Percentiles rank a stretch among this genome's conserved stretches.
phyloP scores from a whole-genome alignment of 192 early-diverging fungal species.

The Podila clonocystis region DNA sequence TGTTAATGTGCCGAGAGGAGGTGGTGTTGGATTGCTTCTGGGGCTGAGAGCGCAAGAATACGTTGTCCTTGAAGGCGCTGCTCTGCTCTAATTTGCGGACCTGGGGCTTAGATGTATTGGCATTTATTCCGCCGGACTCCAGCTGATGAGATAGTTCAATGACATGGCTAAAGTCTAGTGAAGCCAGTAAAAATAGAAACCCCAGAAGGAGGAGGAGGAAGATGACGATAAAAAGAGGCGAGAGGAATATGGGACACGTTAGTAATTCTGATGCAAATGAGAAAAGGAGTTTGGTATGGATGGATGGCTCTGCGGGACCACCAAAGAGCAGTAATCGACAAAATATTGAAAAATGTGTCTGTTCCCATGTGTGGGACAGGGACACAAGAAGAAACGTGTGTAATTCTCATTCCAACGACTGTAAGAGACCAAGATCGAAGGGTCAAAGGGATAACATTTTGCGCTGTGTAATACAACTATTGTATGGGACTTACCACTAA shows the following conservation, averaged over 20 bases:
- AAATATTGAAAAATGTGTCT: no score
- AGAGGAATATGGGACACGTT: neutral
- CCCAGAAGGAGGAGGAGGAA: neutral
- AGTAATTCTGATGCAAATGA: neutral
- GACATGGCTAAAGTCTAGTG: conserved; percentile 20
- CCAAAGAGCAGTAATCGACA: no score
- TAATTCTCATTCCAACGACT: no score
- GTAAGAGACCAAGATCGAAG: no score
- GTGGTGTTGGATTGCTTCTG: neutral
- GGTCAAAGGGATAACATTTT: no score
- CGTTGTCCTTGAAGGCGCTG: conserved; percentile 36
- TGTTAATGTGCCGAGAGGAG: neutral
- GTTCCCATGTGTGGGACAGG: no score
- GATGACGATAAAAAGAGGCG: neutral
- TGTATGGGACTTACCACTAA: conserved; percentile 15
- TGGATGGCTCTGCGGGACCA: no score
- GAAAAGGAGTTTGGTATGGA: neutral
- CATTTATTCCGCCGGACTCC: conserved; percentile 1
- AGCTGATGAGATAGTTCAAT: conserved; percentile 32
- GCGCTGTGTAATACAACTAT: neutral
- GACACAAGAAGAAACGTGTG: no score
- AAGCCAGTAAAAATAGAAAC: neutral
- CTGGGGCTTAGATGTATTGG: neutral
- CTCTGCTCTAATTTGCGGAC: conserved; percentile 29
- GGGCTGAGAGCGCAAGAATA: conserved; percentile 12